Evolutionary conservation across 352 stramenopile species (phyloP), one percentile per base, ranked within the genome.

Genomic region (Pythium phragmitis): DNA sequence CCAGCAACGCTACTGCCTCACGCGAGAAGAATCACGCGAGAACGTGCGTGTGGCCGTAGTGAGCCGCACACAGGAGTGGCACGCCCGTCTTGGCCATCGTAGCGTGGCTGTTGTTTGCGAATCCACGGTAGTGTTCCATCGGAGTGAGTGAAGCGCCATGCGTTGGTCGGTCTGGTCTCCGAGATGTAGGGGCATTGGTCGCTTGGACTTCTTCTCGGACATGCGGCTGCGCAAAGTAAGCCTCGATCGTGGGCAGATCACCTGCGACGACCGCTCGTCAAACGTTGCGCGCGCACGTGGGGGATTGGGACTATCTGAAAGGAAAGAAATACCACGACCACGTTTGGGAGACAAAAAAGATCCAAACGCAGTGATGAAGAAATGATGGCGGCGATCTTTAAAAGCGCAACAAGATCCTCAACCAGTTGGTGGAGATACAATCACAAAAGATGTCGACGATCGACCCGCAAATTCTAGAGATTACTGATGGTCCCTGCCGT

Each of bases 121-220:
- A 41, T 51, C 39, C 53, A 60, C 41, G 39, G 53, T 5, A 41
- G n/a, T 21, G 41, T 51, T 2, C 53, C 53, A 16, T 60, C 53
- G 11, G 7, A 5, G 1, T 39, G 53, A 13, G 14, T 39, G 12
- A 17, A 60, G n/a, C 7, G 0, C 11, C 3, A 4, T 4, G 23
- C 9, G 19, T 50, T 3, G 14, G 19, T 58, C 2, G 17, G 52
- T 5, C 26, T 14, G 23, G 47, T 54, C 7, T 36, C 23, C 16
- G 7, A 1, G 23, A 60, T 60, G 37, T 23, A 51, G n/a, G n/a
- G 7, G 21, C 53, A 14, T 60, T 51, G 21, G 53, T 50, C 7
- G 4, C 17, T 9, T 17, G 37, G 13, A 60, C 11, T 12, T 23
- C 6, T 19, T 60, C 9, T 7, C 11, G 53, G 13, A 60, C 37